Base-by-base conservation (phyloP, 805 yeast species). In the Suhomyces prunicola region DNA sequence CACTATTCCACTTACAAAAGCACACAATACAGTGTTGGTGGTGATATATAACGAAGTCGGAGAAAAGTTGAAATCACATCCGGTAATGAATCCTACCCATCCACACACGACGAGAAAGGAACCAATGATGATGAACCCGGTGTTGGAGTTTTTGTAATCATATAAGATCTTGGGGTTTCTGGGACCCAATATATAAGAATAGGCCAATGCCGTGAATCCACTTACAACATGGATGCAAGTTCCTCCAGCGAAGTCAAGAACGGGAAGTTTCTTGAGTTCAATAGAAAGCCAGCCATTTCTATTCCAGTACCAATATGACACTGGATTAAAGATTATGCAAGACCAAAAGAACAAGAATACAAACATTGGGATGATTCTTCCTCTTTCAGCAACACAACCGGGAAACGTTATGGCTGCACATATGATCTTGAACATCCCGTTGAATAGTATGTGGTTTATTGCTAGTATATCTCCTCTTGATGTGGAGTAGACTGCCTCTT, bases 221-320 rank as follows among this genome's bases (percentile, higher is more conserved):
- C 78, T 70, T 4, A 74, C 77, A 33, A 74, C 61, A 54, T 75
- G 80, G n/a, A 75, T 67, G 56, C 77, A 72, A 45, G 66, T 71
- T 9, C 79, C 80, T 9, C 80, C 80, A 5, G 80, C 79, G 62
- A 74, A 75, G 56, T 75, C 80, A 9, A 74, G 60, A 3, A 74
- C 79, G 0, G 78, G 78, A 3, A 71, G 54, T 31, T 53, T 60
- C 13, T 57, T 53, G 15, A 64, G 59, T 50, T 73, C 73, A 0
- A 68, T 60, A 0, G 76, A 71, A 4, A 75, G 64, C 79, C 79
- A 75, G 8, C 80, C 80, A 47, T 72, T 64, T 22, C 57, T 51
- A 56, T 74, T 74, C 80, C 80, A 75, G 54, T 72, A 69, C 80
- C 80, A 75, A 55, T 74, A 75, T 2, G 72, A 71, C 3, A 75